Percentiles rank a stretch among this genome's conserved stretches.
These are phyloP conservation scores for Cyberlindnera euphorbiiphila DNA, from an alignment of 805 yeast genomes.

Conservation along the genomic window DNA sequence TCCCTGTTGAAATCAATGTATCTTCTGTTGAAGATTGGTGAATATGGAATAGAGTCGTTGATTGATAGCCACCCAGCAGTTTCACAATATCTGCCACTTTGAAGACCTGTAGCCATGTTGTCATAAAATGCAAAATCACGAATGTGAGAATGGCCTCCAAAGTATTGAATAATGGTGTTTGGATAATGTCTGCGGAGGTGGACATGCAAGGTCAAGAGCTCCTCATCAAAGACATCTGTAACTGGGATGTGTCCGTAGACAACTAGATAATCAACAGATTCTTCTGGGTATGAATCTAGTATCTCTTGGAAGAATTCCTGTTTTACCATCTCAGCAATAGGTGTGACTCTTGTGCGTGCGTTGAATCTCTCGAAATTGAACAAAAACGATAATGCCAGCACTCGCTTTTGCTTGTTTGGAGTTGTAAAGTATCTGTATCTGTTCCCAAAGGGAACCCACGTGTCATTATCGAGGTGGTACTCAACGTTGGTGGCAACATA, in stretches of 20 bases:
- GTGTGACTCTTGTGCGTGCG: constrained; percentile 57
- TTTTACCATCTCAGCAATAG: constrained; percentile 49
- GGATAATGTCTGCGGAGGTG: constrained; percentile 59
- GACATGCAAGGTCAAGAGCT: constrained; percentile 33
- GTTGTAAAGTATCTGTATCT: constrained; percentile 65
- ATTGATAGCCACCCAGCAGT: constrained; percentile 87
- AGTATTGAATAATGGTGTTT: constrained; percentile 64
- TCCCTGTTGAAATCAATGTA: constrained; percentile 80
- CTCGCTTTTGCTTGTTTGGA: constrained; percentile 41
- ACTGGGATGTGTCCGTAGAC: constrained; percentile 81
- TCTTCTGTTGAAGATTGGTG: constrained; percentile 46
- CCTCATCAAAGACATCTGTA: constrained; percentile 33
- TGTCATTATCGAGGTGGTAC: constrained; percentile 38
- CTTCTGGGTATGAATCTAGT: constrained; percentile 31
- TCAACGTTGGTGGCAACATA: constrained; percentile 76
- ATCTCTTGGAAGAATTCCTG: constrained; percentile 64
- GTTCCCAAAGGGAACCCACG: constrained; percentile 63
- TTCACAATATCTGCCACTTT: constrained; percentile 90
- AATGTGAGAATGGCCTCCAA: constrained; percentile 94
- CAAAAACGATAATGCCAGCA: constrained; percentile 73
- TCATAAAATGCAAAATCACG: constrained; percentile 78
- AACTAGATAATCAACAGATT: constrained; percentile 58
- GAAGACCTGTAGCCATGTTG: constrained; percentile 65
- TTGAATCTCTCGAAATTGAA: constrained; percentile 70
- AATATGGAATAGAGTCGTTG: constrained; percentile 26